Conservation (phyloP, 345 rosid genomes). For the Mercurialis annua region DNA sequence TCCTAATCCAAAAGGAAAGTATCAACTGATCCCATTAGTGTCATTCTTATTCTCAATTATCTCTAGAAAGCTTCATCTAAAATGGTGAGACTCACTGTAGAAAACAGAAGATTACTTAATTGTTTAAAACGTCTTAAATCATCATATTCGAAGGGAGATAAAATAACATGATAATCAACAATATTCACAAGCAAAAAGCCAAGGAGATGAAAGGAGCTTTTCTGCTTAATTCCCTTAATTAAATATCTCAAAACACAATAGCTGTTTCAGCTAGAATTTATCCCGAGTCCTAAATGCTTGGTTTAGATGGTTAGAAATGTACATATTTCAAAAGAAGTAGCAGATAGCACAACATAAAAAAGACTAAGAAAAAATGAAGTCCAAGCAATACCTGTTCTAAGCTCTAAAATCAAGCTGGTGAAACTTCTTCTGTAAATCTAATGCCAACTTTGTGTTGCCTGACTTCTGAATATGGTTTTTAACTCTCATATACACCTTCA, state of each 20-base stretch:
- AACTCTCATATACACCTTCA: constrained; percentile 30
- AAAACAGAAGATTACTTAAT: neutral
- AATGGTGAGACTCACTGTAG: neutral
- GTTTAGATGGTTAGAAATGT: neutral
- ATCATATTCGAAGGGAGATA: neutral
- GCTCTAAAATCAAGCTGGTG: constrained; percentile 5
- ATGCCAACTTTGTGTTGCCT: constrained; percentile 23
- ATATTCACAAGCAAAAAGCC: neutral
- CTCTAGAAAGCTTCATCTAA: neutral
- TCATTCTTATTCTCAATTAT: too few species aligned
- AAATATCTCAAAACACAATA: neutral
- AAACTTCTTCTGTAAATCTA: constrained; percentile 6
- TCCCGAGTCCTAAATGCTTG: neutral
- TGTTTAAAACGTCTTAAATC: neutral
- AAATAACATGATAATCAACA: neutral
- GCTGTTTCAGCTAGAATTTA: neutral
- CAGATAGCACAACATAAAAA: neutral
- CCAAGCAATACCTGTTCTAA: neutral
- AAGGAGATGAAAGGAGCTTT: neutral
- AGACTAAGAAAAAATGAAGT: neutral
- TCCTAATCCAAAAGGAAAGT: neutral
- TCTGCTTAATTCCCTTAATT: neutral
- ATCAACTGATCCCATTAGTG: neutral
- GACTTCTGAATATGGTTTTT: constrained; percentile 29
- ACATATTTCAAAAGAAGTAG: neutral